These are phyloP conservation scores for Magnusiomyces fungicola DNA, from an alignment of 1,139 yeast genomes.

Conservation along the genomic window DNA sequence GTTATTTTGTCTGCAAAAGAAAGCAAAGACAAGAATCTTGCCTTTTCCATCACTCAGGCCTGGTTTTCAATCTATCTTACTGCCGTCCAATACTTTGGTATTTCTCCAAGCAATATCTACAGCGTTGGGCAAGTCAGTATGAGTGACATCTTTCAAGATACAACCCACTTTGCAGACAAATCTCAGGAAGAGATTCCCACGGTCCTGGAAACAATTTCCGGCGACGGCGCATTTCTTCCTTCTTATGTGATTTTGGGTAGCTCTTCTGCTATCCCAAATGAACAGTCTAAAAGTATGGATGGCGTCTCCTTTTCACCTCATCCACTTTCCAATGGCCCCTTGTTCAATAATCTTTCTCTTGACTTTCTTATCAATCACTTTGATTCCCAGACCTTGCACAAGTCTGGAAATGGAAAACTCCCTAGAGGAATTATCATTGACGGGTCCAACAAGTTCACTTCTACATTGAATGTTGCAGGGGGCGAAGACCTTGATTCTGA, in stretches of 20 bases:
- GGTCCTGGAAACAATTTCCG: slow-evolving; percentile 1
- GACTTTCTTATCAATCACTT: slow-evolving; percentile 4
- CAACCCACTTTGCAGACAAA: background rate
- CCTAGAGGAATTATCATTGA: slow-evolving; percentile 1
- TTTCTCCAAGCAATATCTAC: slow-evolving; percentile 3
- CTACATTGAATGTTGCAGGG: background rate
- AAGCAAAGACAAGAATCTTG: background rate
- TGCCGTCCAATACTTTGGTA: background rate
- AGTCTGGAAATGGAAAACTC: slow-evolving; percentile 1
- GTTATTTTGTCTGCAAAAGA: slow-evolving; percentile 1
- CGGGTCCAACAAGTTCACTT: background rate
- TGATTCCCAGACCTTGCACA: background rate
- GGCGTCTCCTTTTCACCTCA: background rate
- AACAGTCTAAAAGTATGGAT: background rate
- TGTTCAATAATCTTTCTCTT: background rate
- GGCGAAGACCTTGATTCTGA: background rate
- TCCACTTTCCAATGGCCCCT: background rate
- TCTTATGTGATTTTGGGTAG: background rate
- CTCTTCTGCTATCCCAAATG: background rate
- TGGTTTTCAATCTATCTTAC: background rate
- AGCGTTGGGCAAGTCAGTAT: background rate
- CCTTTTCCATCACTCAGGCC: background rate
- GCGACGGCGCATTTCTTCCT: slow-evolving; percentile 1
- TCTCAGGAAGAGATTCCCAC: background rate
- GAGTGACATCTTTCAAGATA: background rate